Base-by-base conservation (phyloP, 495 filamentous ascomycete genomes). In the Podospora sp. region DNA sequence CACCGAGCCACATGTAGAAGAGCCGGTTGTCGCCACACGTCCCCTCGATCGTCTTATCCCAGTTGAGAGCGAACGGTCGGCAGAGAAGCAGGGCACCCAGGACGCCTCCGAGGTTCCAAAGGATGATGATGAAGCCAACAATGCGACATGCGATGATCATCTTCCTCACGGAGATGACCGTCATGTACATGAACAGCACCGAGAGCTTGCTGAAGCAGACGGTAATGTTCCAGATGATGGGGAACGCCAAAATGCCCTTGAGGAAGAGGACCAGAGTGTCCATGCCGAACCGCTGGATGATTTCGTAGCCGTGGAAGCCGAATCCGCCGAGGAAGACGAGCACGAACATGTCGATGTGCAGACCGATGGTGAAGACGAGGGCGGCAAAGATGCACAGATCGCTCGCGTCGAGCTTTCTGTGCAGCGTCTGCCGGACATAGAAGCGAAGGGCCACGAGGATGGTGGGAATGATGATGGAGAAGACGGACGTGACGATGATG, bases 121-220 rank as follows among this genome's bases (percentile, higher is more conserved):
- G 33, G 6, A 62, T 20, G 29, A 64, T 67, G 52, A 70, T 27
- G 21, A 53, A 14, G 24, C 65, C 65, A 33, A 70, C 36, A n/a
- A 35, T 18, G 60, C 65, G 65, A 53, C 60, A 63, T 12, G 60
- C 53, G 0, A 59, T 12, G 14, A 63, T 20, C 40, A 70, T 67
- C 21, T 20, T 60, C 14, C 14, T 52, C 21, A 67, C 65, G 36
- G 64, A 27, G 49, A 70, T 67, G 11, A 70, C 55, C 18, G 6
- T 70, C 6, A 52, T 62, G 33, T 70, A 70, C 52, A 70, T 64
- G 20, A 67, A 33, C 4, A 70, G 68, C 27, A 70, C 65, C 60
- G 68, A 70, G 35, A 70, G 55, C 62, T 70, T 70, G 52, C 65
- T 67, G 52, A 67, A 67, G 65, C 65, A 67, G 52, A 67, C 62